Evolutionary conservation across 1,284 basidiomycete species (phyloP).

Genomic region (Mycena sp.): DNA sequence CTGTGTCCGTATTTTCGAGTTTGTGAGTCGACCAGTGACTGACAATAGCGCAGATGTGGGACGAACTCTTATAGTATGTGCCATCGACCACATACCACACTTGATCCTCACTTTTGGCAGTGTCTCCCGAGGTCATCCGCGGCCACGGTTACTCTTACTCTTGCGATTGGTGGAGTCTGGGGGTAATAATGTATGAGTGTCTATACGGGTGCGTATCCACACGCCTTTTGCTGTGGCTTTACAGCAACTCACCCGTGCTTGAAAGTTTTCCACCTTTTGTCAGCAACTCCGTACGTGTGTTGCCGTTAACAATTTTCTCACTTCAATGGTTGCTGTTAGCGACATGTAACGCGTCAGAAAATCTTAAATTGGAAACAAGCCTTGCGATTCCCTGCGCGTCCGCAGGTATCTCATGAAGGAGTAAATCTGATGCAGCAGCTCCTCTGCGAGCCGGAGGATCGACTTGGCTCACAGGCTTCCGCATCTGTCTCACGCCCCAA

Average conservation of each 20-base stretch:
- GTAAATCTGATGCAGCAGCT: conserved; percentile 88
- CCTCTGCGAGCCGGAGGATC: conserved; percentile 94
- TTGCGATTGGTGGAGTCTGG: conserved; percentile 98
- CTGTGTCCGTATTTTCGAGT: conserved; percentile 73
- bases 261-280: conserved; percentile 93
- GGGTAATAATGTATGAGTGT: conserved; percentile 93
- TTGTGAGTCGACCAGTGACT: conserved; percentile 27
- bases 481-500: conserved; percentile 79
- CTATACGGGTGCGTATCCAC: conserved; percentile 77
- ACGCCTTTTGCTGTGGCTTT: conserved; percentile 30
- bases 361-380: conserved; percentile 93
- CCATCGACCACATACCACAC: conserved; percentile 27
- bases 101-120: conserved; percentile 51
- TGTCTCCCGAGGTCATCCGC: conserved; percentile 96
- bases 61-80: conserved; percentile 92
- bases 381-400: conserved; percentile 87
- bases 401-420: conserved; percentile 86
- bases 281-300: conserved; percentile 80
- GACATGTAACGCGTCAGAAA: conserved; percentile 91
- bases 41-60: conserved; percentile 64
- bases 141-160: conserved; percentile 93
- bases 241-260: conserved; percentile 26
- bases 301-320: conserved; percentile 18
- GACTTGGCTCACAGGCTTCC: conserved; percentile 81
- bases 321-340: conserved; percentile 52